A percentile compares a stretch with the other conserved stretches of the same genome.
Evolutionary conservation across 1,284 basidiomycete species (phyloP).

Genomic region (Moesziomyces globuligerus): DNA sequence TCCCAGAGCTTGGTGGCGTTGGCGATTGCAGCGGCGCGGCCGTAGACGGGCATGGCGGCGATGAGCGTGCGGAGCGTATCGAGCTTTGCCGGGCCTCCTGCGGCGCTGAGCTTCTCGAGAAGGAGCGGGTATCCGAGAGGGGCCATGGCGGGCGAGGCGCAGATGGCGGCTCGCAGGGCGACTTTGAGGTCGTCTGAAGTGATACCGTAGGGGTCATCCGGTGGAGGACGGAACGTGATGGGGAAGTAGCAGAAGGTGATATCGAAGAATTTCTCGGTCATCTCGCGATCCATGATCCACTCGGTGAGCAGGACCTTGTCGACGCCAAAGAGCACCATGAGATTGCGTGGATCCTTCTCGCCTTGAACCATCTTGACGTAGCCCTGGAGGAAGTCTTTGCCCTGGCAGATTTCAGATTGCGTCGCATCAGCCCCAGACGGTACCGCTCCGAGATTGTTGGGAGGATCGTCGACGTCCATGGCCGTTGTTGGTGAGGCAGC

Average conservation of each 20-base stretch:
- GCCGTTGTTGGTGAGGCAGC: background rate
- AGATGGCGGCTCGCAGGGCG: constrained; percentile 78
- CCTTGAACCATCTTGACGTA: constrained; percentile 87
- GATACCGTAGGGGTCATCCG: constrained; percentile 93
- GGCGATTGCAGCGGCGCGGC: constrained; percentile 52
- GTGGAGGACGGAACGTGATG: constrained; percentile 93
- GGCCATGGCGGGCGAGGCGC: constrained; percentile 83
- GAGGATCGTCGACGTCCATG: constrained; percentile 23
- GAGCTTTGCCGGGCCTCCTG: constrained; percentile 81
- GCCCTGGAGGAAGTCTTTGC: constrained; percentile 76
- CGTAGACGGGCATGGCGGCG: constrained; percentile 62
- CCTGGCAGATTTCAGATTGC: constrained; percentile 64
- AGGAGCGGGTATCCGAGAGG: constrained; percentile 86
- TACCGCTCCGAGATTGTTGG: constrained; percentile 1
- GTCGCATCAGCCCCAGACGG: constrained; percentile 2
- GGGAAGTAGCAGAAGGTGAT: constrained; percentile 99
- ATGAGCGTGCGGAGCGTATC: constrained; percentile 61
- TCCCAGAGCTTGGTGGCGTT: constrained; percentile 59
- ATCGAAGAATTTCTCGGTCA: constrained; percentile 84
- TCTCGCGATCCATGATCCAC: constrained; percentile 78
- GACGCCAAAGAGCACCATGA: constrained; percentile 89
- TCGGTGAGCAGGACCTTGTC: constrained; percentile 84
- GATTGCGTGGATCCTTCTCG: constrained; percentile 96
- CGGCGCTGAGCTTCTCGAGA: constrained; percentile 88
- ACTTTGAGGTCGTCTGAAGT: constrained; percentile 84